Percentiles rank a stretch among this genome's conserved stretches.
These are phyloP conservation scores for Fusarium buharicum DNA, from an alignment of 2,329 filamentous ascomycete species.

Conservation along the genomic window DNA sequence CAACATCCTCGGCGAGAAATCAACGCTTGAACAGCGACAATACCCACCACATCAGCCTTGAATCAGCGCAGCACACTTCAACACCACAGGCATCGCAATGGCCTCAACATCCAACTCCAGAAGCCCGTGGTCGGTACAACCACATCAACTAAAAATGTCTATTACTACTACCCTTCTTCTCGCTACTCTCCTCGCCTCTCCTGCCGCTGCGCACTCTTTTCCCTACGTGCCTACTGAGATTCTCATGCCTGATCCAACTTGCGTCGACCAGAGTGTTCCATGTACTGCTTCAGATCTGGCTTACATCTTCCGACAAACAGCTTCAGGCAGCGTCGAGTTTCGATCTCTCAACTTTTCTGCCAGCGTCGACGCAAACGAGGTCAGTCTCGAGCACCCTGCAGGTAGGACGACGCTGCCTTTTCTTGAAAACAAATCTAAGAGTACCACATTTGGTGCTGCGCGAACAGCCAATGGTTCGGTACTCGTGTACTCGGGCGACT, in stretches of 20 bases:
- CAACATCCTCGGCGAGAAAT: slow-evolving; percentile 26
- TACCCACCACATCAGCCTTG: slow-evolving; percentile 9
- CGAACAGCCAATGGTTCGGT: slow-evolving; percentile 76
- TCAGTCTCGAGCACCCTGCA: slow-evolving; percentile 62
- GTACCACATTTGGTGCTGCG: slow-evolving; percentile 72
- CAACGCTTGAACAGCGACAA: slow-evolving; percentile 17
- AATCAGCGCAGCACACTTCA: background rate
- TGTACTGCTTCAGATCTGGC: slow-evolving; percentile 60
- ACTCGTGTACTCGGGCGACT: slow-evolving; percentile 79
- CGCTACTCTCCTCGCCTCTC: slow-evolving; percentile 19
- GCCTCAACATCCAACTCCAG: slow-evolving; percentile 4
- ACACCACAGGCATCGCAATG: slow-evolving; percentile 22
- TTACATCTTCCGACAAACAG: slow-evolving; percentile 75
- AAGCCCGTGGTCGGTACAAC: slow-evolving; percentile 12
- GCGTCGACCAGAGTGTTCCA: slow-evolving; percentile 54
- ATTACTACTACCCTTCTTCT: slow-evolving; percentile 17
- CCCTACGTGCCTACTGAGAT: slow-evolving; percentile 84
- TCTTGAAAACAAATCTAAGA: slow-evolving; percentile 57
- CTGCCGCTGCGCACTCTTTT: slow-evolving; percentile 59
- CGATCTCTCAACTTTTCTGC: slow-evolving; percentile 73
- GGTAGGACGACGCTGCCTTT: slow-evolving; percentile 69
- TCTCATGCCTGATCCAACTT: slow-evolving; percentile 61
- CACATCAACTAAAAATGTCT: slow-evolving; percentile 10
- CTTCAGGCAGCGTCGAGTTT: slow-evolving; percentile 60
- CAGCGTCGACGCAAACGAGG: slow-evolving; percentile 59